Base-by-base conservation (phyloP, 169 alveolate genomes). In the Cryptosporidium parvum region DNA sequence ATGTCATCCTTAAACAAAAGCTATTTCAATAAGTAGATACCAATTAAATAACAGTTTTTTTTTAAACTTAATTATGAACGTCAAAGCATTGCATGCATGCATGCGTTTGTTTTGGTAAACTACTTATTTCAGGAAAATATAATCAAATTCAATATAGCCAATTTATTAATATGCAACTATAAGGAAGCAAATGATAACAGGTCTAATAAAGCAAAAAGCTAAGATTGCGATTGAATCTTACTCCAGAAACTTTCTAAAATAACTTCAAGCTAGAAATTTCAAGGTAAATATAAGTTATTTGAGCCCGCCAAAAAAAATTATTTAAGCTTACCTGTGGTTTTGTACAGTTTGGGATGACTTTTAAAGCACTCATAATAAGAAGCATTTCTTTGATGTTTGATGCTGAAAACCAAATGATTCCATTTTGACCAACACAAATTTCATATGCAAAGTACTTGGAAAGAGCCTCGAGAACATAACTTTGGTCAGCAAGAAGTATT, bases 391-490 rank as follows among this genome's bases (percentile, higher is more conserved):
- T 59, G n/a, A 37, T 23, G 10, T 75, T 31, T 31, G 61, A 35
- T 26, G 89, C 75, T 16, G 89, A 62, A 14, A 80, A 80, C 89
- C 89, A 80, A 45, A 80, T 69, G 9, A 80, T 39, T 5, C 69
- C 73, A 48, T 80, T 80, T 44, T 80, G 89, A 39, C 89, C 89
- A 45, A 80, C 75, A 62, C 89, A 80, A 23, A 80, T 48, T 42
- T 80, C 89, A 65, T 44, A 80, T 1, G 89, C 75, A 44, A 80
- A 80, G 56, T 80, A 80, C 18, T 80, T 67, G 48, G 89, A 80
- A 29, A 80, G 56, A 18, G 18, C 33, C 16, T 65, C 52, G 6
- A 80, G 48, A 33, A 80, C 53, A 48, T 80, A 80, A 48, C 89
- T 59, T 35, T 80, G 31, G 26, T 80, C 89, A 18, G 89, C 75